Percentiles rank a stretch among this genome's conserved stretches.
phyloP scores from a whole-genome alignment of 495 filamentous ascomycete genomes.

The Penicillium bialowiezense region DNA sequence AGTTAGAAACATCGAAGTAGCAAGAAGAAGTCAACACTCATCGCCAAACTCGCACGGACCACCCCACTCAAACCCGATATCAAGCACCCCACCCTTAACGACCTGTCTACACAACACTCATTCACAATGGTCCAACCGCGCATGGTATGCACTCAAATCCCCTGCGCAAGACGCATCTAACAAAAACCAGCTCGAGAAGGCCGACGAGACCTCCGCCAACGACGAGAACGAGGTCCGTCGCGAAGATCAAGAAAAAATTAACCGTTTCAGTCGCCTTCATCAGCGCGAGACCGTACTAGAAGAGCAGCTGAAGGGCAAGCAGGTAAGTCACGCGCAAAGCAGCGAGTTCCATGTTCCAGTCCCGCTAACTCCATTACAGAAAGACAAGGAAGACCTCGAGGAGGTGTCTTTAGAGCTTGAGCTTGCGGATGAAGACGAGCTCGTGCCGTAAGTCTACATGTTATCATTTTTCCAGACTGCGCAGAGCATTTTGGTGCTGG shows the following conservation, averaged over 20 bases:
- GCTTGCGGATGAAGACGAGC: constrained; percentile 91
- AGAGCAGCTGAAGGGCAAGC: constrained; percentile 78
- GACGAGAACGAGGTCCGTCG: constrained; percentile 89
- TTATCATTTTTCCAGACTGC: neutral
- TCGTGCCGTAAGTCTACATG: constrained; percentile 66
- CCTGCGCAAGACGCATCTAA: constrained; percentile 2
- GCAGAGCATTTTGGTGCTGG: too few relatives aligned
- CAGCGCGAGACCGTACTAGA: constrained; percentile 75
- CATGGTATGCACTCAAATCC: constrained; percentile 31
- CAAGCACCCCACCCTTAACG: constrained; percentile 6
- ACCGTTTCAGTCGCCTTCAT: constrained; percentile 92
- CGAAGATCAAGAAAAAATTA: constrained; percentile 98
- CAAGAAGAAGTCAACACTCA: neutral
- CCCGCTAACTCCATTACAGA: constrained; percentile 49
- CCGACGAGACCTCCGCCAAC: constrained; percentile 69
- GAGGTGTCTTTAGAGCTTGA: constrained; percentile 89
- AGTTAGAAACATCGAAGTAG: too few relatives aligned
- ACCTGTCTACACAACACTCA: constrained; percentile 2
- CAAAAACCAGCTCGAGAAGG: constrained; percentile 72
- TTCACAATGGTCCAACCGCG: constrained; percentile 43
- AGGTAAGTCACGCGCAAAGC: too few relatives aligned
- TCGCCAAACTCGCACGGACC: constrained; percentile 21
- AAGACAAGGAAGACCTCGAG: constrained; percentile 97
- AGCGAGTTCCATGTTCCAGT: too few relatives aligned
- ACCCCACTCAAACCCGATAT: constrained; percentile 15